Evolutionary conservation across 495 filamentous ascomycete genomes (phyloP), one percentile per base, ranked within the genome.

Genomic region (Aspergillus ellipticus): DNA sequence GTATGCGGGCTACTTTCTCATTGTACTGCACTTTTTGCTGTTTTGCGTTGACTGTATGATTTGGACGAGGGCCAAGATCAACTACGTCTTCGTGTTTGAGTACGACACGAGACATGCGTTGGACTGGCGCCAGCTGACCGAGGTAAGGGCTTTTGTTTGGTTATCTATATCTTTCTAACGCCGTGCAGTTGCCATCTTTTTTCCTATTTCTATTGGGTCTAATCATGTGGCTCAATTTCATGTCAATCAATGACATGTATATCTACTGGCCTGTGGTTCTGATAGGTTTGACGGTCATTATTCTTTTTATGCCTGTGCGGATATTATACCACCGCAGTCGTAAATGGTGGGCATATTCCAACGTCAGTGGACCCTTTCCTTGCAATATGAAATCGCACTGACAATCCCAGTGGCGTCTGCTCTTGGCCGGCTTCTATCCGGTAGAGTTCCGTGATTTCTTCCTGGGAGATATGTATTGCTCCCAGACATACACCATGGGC

Each of bases 401-500:
- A 77, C 57, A 4, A 24, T 16, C 41, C 15, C 53, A 96, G 90
- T 95, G 86, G 77, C 87, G 94, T 56, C 74, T 97, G 22, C 73
- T 95, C 45, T 78, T 90, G 19, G 88, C 94, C 16, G 94, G 94
- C 13, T 62, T 94, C 10, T 96, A 92, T 68, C 91, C 89, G 9
- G 94, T 98, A 17, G 94, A 97, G 67, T 98, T 97, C 65, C 84
- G 91, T 55, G 94, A 98, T 67, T 97, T 98, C 74, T 98, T 96
- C 69, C 79, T 97, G 0, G 94, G 94, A 15, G 94, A 98, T 66
- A 97, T 97, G 80, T 96, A 90, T 65, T 97, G 94, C 67, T 97
- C 94, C 5, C 81, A 92, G 50, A 94, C 91, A 7, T 97, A 98
- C 70, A 79, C 86, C 26, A 88, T 90, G 65, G 86, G 89, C 21